These are phyloP conservation scores for Turnera subulata DNA, from an alignment of 345 rosid species.

Conservation along the genomic window DNA sequence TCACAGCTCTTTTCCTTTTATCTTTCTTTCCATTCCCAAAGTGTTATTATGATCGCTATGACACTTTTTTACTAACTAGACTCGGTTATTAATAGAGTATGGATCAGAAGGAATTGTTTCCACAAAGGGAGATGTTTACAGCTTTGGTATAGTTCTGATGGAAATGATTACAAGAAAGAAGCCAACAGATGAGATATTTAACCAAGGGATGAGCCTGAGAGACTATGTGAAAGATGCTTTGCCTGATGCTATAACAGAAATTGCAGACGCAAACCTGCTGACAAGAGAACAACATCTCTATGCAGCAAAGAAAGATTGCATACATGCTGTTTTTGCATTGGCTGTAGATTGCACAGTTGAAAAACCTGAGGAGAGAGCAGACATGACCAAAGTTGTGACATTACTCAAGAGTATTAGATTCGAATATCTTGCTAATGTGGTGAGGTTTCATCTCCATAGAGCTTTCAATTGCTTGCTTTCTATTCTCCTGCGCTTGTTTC, in stretches of 20 bases:
- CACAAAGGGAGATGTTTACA: conserved; percentile 3
- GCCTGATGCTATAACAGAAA: background rate
- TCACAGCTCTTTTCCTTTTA: no score
- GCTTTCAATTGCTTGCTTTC: no score
- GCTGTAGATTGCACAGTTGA: conserved; percentile 11
- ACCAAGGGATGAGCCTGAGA: conserved; percentile 14
- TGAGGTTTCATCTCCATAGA: background rate
- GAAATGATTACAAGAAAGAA: conserved; percentile 21
- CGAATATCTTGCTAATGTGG: background rate
- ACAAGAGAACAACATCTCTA: conserved; percentile 6
- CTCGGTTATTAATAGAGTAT: conserved; percentile 6
- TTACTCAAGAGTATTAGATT: background rate
- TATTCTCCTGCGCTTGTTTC: no score
- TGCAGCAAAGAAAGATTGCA: conserved; percentile 2
- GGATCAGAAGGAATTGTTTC: conserved; percentile 16
- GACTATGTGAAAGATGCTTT: conserved; percentile 9
- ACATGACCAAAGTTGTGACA: background rate
- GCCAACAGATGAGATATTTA: conserved; percentile 9
- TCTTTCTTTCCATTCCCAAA: no score
- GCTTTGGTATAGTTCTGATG: conserved; percentile 15
- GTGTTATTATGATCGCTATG: no score
- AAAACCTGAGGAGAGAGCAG: background rate
- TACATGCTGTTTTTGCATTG: background rate
- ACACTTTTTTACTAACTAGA: no score
- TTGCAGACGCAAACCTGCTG: conserved; percentile 9